Conservation (phyloP, 768 basidiomycete species). For the Pholiota conissans region DNA sequence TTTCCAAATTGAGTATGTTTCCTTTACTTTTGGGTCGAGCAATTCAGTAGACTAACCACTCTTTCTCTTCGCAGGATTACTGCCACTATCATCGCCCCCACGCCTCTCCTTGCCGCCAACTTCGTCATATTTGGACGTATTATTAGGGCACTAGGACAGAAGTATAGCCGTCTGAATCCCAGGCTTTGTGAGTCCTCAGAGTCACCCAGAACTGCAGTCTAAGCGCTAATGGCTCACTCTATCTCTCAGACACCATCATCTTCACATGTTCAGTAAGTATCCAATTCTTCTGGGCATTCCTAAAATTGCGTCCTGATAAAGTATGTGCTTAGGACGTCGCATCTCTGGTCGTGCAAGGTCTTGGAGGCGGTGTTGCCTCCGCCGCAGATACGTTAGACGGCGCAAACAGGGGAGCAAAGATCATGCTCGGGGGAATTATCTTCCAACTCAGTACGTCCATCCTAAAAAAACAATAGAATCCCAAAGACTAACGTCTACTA, state of each 20-base stretch:
- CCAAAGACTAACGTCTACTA: background rate
- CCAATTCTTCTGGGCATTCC: too few species aligned
- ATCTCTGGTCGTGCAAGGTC: slow-evolving; percentile 54
- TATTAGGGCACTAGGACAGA: slow-evolving; percentile 40
- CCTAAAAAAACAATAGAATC: background rate
- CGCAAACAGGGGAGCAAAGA: slow-evolving; percentile 36
- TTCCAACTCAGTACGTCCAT: slow-evolving; percentile 37
- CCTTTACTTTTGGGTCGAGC: too few species aligned
- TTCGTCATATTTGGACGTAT: slow-evolving; percentile 57
- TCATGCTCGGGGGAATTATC: slow-evolving; percentile 55
- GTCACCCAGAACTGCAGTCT: too few species aligned
- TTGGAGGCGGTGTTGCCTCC: slow-evolving; percentile 52
- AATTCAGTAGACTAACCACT: background rate
- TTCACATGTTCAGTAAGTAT: slow-evolving; percentile 36
- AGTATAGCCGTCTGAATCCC: slow-evolving; percentile 47
- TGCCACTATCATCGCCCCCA: slow-evolving; percentile 46
- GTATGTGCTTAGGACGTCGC: slow-evolving; percentile 38
- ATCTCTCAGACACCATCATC: slow-evolving; percentile 38
- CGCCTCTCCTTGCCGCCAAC: slow-evolving; percentile 54
- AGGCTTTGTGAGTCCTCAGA: slow-evolving; percentile 6
- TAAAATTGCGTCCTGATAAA: too few species aligned
- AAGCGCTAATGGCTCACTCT: background rate
- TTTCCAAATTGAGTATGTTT: slow-evolving; percentile 18
- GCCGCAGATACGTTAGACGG: slow-evolving; percentile 18
- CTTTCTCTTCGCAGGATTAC: slow-evolving; percentile 37